phyloP scores from a whole-genome alignment of 768 basidiomycete genomes.

The Phylloporus rhodoxanthus region DNA sequence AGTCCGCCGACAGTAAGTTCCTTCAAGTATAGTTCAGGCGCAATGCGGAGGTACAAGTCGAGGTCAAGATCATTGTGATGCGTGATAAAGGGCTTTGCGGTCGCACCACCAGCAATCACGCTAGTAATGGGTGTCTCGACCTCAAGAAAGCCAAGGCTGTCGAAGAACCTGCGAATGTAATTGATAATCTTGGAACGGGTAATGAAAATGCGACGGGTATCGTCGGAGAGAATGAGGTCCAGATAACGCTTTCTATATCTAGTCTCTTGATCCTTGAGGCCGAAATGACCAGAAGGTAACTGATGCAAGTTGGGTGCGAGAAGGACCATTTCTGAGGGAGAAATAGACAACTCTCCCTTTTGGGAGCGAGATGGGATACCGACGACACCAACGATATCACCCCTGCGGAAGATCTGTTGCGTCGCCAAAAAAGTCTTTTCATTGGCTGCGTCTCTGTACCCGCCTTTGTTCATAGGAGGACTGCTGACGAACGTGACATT shows the following conservation, averaged over 20 bases:
- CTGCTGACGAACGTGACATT: neutral
- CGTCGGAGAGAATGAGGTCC: constrained; percentile 91
- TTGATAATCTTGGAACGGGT: constrained; percentile 86
- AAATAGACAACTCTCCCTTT: constrained; percentile 91
- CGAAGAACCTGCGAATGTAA: constrained; percentile 88
- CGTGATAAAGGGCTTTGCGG: constrained; percentile 97
- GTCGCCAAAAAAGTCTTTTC: constrained; percentile 58
- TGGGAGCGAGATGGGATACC: constrained; percentile 89
- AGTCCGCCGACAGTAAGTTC: constrained; percentile 94
- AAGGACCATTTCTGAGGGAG: constrained; percentile 73
- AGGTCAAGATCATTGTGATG: constrained; percentile 98
- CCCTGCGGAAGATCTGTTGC: constrained; percentile 87
- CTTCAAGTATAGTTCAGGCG: constrained; percentile 97
- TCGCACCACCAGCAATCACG: constrained; percentile 93
- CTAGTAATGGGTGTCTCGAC: constrained; percentile 99
- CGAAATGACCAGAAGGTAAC: constrained; percentile 86
- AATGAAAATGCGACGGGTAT: constrained; percentile 85
- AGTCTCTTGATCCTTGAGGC: constrained; percentile 95
- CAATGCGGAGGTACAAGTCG: constrained; percentile 94
- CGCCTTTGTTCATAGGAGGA: constrained; percentile 15
- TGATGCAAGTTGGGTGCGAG: constrained; percentile 96
- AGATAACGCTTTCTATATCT: constrained; percentile 98
- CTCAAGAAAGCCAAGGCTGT: constrained; percentile 91
- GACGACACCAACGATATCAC: constrained; percentile 91
- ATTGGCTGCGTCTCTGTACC: constrained; percentile 52